Conservation (phyloP, 257 asterid genomes). For the Cynanchum wilfordii region DNA sequence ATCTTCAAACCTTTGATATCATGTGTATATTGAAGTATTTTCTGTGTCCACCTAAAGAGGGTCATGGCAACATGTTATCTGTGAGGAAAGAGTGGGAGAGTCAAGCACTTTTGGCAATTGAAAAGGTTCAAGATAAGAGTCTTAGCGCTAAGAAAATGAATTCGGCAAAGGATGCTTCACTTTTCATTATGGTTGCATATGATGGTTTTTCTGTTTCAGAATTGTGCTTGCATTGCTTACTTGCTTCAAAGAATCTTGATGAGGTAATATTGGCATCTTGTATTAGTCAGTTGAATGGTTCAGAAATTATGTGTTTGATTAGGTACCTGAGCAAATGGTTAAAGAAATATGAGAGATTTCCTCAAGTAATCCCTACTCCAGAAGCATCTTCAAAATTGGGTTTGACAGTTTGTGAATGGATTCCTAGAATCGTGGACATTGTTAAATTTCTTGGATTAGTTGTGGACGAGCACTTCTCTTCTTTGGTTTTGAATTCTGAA, state of each 20-base stretch:
- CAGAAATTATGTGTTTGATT: constrained; percentile 65
- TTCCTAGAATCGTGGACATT: constrained; percentile 55
- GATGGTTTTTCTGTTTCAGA: constrained; percentile 72
- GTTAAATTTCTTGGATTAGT: constrained; percentile 63
- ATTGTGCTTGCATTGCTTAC: constrained; percentile 74
- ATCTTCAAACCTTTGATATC: constrained; percentile 58
- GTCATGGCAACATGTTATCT: constrained; percentile 34
- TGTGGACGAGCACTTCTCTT: constrained; percentile 81
- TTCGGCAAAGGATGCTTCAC: constrained; percentile 54
- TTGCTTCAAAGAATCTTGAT: constrained; percentile 59
- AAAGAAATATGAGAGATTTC: constrained; percentile 76
- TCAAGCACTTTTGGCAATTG: constrained; percentile 61
- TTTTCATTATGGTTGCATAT: constrained; percentile 70
- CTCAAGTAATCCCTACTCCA: constrained; percentile 63
- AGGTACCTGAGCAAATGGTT: constrained; percentile 72
- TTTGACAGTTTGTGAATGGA: constrained; percentile 71
- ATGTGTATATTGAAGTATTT: constrained; percentile 76
- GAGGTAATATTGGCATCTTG: constrained; percentile 78
- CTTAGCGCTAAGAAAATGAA: constrained; percentile 30
- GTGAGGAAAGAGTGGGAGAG: constrained; percentile 83
- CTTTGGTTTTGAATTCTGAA: constrained; percentile 65
- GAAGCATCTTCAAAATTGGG: constrained; percentile 58
- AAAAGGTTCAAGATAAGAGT: constrained; percentile 37
- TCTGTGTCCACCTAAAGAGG: constrained; percentile 43
- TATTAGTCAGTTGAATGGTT: constrained; percentile 63